A percentile compares a stretch with the other conserved stretches of the same genome.
Conservation (phyloP, 139 green algal species). For the Chlorella sorokiniana region DNA sequence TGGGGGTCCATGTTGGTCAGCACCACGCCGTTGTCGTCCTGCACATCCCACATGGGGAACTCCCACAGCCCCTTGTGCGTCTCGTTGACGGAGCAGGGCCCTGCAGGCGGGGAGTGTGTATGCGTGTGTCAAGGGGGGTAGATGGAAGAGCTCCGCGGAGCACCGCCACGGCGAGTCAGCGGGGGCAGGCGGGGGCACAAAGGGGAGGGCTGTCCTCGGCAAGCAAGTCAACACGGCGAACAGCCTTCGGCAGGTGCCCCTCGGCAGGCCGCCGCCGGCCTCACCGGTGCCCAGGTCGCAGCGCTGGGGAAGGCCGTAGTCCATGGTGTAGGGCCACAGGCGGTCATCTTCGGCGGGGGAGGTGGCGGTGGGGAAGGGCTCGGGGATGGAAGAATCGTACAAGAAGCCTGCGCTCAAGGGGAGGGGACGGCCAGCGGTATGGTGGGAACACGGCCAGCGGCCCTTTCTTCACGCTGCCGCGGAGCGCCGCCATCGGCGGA, state of each 20-base stretch:
- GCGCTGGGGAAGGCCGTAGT: conserved; percentile 31
- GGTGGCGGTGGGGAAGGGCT: conserved; percentile 30
- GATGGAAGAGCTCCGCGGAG: too few species aligned
- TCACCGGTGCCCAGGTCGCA: conserved; percentile 30
- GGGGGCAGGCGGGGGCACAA: background rate
- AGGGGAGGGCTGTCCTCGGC: background rate
- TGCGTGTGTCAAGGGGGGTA: too few species aligned
- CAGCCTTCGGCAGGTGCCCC: background rate
- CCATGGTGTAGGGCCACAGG: conserved; percentile 41
- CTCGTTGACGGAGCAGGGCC: conserved; percentile 40
- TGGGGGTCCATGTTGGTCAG: conserved; percentile 42
- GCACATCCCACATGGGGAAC: conserved; percentile 39
- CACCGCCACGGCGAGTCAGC: too few species aligned
- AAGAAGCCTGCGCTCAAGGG: conserved; percentile 8
- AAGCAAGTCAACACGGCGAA: background rate
- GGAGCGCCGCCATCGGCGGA: background rate
- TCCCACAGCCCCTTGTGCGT: conserved; percentile 27
- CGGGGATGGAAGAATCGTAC: conserved; percentile 36
- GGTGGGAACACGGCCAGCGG: too few species aligned
- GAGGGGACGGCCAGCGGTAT: background rate
- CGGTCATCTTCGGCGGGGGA: conserved; percentile 11
- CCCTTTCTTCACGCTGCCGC: too few species aligned
- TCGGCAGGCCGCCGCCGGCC: too few species aligned
- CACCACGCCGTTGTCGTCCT: conserved; percentile 28
- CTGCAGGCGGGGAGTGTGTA: background rate